These are phyloP conservation scores for Heliamphora pulchella DNA, from an alignment of 179 eudicot species.

Conservation along the genomic window DNA sequence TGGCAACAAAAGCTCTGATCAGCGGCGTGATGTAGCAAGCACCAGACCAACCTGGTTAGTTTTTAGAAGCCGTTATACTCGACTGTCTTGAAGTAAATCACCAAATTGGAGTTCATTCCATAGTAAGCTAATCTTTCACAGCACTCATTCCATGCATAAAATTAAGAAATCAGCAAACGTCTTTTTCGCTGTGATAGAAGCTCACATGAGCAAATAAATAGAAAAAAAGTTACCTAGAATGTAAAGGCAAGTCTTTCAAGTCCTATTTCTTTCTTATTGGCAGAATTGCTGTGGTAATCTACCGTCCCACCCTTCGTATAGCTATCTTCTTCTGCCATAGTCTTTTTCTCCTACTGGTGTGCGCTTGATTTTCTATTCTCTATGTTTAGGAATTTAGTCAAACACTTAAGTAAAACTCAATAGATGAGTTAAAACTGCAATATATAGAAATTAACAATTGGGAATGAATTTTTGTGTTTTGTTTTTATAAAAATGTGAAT, in stretches of 20 bases:
- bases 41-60: constrained; percentile 42
- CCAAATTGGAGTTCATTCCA: constrained; percentile 45
- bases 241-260: constrained; percentile 39
- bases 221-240: constrained; percentile 22
- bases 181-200: neutral
- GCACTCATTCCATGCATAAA: constrained; percentile 34
- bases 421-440: constrained; percentile 1
- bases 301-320: constrained; percentile 36
- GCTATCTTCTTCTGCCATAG: constrained; percentile 15
- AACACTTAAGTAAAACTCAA: neutral
- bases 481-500: neutral
- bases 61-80: constrained; percentile 40
- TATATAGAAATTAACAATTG: neutral
- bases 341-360: neutral
- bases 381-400: neutral
- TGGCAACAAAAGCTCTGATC: constrained; percentile 58
- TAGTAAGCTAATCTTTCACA: constrained; percentile 48
- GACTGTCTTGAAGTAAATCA: constrained; percentile 37
- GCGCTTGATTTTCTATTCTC: neutral
- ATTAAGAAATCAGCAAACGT: neutral
- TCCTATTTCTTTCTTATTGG: constrained; percentile 28
- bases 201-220: neutral
- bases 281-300: constrained; percentile 26
- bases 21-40: constrained; percentile 50
- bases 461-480: neutral